Evolutionary conservation across 176 grass and related monocot species (phyloP).

Genomic region (Rhipidocladum racemiflorum): DNA sequence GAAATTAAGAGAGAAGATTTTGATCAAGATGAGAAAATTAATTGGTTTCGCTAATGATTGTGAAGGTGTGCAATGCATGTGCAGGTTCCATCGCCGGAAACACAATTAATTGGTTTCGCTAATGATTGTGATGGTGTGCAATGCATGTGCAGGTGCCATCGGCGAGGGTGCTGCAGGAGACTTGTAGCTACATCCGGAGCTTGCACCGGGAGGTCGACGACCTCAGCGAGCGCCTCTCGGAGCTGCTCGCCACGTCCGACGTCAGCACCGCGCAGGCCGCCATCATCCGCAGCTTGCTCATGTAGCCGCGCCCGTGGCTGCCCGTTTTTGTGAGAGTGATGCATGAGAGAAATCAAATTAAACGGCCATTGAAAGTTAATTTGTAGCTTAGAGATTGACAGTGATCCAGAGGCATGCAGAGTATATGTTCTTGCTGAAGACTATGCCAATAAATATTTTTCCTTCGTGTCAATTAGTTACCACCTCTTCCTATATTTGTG

Average conservation of each 20-base stretch:
- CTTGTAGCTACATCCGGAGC: conserved; percentile 66
- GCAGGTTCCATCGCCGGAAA: conserved; percentile 53
- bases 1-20: no score
- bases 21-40: no score
- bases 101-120: no score
- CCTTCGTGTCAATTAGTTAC: background rate
- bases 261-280: conserved; percentile 48
- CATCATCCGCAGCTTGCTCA: conserved; percentile 54
- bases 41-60: background rate
- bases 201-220: conserved; percentile 57
- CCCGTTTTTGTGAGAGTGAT: background rate
- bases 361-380: background rate
- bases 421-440: background rate
- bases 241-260: conserved; percentile 45
- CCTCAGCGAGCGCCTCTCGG: conserved; percentile 59
- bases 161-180: conserved; percentile 61
- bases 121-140: background rate
- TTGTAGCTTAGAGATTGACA: background rate
- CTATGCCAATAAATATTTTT: background rate
- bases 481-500: background rate
- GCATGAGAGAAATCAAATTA: background rate
- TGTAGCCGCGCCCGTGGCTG: background rate
- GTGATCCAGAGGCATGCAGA: background rate
- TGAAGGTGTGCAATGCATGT: background rate
- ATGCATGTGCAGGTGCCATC: conserved; percentile 40